Evolutionary conservation across 1,284 basidiomycete species (phyloP).

Genomic region (Microbotryum silenes-acaulis): DNA sequence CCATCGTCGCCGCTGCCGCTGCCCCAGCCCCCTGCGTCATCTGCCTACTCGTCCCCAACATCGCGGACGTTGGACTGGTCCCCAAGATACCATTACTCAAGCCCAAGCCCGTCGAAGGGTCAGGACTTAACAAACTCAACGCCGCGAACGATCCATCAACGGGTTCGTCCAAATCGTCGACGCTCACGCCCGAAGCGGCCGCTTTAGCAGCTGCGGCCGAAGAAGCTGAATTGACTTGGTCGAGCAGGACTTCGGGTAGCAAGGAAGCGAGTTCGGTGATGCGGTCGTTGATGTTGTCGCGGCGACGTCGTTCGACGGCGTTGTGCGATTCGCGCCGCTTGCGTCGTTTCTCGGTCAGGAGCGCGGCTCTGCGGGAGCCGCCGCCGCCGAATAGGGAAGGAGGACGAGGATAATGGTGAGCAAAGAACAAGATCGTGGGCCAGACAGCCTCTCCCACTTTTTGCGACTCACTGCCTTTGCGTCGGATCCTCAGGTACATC

Average conservation of each 20-base stretch:
- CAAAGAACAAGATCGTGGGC: neutral
- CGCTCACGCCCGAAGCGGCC: neutral
- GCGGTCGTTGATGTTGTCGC: constrained; percentile 91
- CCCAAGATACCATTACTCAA: constrained; percentile 1
- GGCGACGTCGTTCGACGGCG: constrained; percentile 73
- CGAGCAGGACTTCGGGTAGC: constrained; percentile 57
- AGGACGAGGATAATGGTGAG: neutral
- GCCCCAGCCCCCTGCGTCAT: neutral
- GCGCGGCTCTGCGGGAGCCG: neutral
- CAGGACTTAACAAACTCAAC: constrained; percentile 20
- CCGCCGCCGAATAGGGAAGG: neutral
- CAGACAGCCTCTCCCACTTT: neutral
- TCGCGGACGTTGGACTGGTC: constrained; percentile 5
- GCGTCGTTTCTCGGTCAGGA: constrained; percentile 58
- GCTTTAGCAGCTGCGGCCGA: neutral
- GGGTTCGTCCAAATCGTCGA: neutral
- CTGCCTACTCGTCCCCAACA: neutral
- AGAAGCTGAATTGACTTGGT: constrained; percentile 18
- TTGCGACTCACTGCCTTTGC: constrained; percentile 11
- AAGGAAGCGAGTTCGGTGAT: constrained; percentile 80
- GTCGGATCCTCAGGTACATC: constrained; percentile 25
- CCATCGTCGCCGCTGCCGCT: constrained; percentile 18
- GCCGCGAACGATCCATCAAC: neutral
- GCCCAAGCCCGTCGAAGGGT: neutral
- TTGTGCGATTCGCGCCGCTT: constrained; percentile 77